These are phyloP conservation scores for Sporothrix humicola DNA, from an alignment of 2,329 filamentous ascomycete species.

Conservation along the genomic window DNA sequence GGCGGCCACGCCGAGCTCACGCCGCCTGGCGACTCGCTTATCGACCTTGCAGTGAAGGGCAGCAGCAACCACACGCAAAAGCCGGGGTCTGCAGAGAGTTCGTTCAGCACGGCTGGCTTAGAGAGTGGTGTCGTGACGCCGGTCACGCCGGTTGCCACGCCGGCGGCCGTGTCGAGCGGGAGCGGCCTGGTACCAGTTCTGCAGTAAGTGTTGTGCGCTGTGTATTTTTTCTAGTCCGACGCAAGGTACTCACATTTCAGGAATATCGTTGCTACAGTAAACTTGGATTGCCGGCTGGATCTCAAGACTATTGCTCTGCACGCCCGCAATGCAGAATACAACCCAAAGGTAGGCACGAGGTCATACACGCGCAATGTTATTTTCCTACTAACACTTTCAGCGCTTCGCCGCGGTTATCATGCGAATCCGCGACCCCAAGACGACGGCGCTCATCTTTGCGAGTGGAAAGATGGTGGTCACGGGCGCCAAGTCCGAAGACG, in stretches of 20 bases:
- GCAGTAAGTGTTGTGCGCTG: constrained; percentile 75
- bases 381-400: constrained; percentile 55
- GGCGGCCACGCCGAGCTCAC: constrained; percentile 82
- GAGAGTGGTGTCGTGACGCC: constrained; percentile 68
- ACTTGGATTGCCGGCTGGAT: constrained; percentile 94
- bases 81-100: not conserved
- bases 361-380: not conserved
- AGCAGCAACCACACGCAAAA: constrained; percentile 10
- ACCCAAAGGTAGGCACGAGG: constrained; percentile 77
- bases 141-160: constrained; percentile 89
- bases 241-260: not conserved
- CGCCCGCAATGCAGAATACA: constrained; percentile 98
- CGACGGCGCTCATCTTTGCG: constrained; percentile 95
- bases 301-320: constrained; percentile 99
- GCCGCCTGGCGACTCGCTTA: constrained; percentile 65
- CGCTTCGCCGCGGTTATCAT: constrained; percentile 99
- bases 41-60: not conserved
- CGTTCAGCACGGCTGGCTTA: not conserved
- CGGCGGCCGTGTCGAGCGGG: constrained; percentile 78
- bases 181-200: constrained; percentile 91
- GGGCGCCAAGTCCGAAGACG: constrained; percentile 96
- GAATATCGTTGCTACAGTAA: constrained; percentile 93
- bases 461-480: constrained; percentile 99
- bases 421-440: constrained; percentile 99
- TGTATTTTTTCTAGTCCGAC: not conserved